Evolutionary conservation across 208 protist genomes (phyloP).

Genomic region (Herpetomonas tarakana): DNA sequence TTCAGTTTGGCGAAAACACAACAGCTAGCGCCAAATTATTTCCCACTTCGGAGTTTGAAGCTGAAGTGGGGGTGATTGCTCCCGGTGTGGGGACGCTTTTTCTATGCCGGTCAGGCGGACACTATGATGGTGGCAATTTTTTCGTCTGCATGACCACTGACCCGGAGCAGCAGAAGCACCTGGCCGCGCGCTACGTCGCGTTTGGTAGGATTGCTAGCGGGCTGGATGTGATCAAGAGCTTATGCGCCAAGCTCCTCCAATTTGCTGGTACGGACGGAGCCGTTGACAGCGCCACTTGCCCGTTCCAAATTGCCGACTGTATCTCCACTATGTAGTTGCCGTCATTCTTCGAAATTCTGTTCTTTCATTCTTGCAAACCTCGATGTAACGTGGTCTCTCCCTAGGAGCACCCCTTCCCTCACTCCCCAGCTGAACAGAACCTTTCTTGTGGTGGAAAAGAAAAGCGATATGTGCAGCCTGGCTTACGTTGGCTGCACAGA

Average conservation of each 20-base stretch:
- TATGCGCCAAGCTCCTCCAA: constrained; percentile 32
- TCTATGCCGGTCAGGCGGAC: constrained; percentile 46
- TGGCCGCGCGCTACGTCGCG: constrained; percentile 66
- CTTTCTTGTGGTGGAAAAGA: background rate
- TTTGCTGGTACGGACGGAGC: constrained; percentile 52
- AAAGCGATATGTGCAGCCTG: constrained; percentile 4
- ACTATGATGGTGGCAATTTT: constrained; percentile 71
- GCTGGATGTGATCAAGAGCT: constrained; percentile 27
- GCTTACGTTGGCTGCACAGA: too few species aligned
- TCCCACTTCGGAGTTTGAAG: constrained; percentile 49
- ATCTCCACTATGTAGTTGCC: constrained; percentile 6
- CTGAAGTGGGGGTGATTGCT: constrained; percentile 48
- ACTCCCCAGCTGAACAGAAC: background rate
- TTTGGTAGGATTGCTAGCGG: constrained; percentile 71
- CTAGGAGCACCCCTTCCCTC: too few species aligned
- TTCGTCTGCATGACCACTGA: constrained; percentile 81
- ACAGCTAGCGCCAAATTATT: constrained; percentile 29
- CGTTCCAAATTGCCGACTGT: constrained; percentile 33
- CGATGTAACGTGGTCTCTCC: constrained; percentile 1
- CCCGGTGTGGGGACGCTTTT: constrained; percentile 61
- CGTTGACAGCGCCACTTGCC: constrained; percentile 19
- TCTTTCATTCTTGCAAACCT: background rate
- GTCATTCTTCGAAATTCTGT: constrained; percentile 10
- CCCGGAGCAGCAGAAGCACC: constrained; percentile 48
- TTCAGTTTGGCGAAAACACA: constrained; percentile 69